Base-by-base conservation (phyloP, 1,139 yeast species). In the Hemisphaericaspora lyxosophila region DNA sequence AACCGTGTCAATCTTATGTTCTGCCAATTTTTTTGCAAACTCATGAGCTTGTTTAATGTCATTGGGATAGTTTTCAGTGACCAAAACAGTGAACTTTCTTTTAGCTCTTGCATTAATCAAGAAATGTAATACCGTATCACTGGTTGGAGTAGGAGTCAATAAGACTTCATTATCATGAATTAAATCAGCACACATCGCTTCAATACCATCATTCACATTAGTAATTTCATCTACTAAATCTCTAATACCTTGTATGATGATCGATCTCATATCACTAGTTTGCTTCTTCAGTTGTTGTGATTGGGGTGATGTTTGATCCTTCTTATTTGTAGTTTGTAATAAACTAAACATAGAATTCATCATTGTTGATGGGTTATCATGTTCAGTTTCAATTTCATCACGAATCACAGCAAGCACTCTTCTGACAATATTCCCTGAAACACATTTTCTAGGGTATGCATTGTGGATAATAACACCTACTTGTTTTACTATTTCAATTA, bases 161-260 rank as follows among this genome's bases (percentile, higher is more conserved):
- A 94, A 68, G 17, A 90, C 80, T 61, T 94, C 98, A 57, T 89
- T 86, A 52, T 92, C 97, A 60, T 92, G 97, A 57, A 94, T 88
- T 68, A 92, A 75, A 58, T 94, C 98, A 29, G 84, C 83, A 15
- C 96, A 85, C 82, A 89, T 85, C 43, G 82, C 79, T 57, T 90
- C 95, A 35, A 94, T 82, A 43, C 92, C 92, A 51, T 90, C 97
- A 55, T 89, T 92, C 31, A 87, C 86, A 51, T 85, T 85, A 29
- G 85, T 75, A 42, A 94, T 86, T 61, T 94, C 99, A 61, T 92
- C 98, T 41, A 89, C 82, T 44, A 94, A 74, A 53, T 89, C 97
- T 57, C 89, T 84, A 45, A 94, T 90, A 4, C 96, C 97, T 61
- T 92, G 97, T 43, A 92, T 90, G 26, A 90, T 84, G 29, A 88